Evolutionary conservation across 2,329 filamentous ascomycete genomes (phyloP), one percentile per base, ranked within the genome.

Genomic region (Pseudocercospora pini-densiflorae): DNA sequence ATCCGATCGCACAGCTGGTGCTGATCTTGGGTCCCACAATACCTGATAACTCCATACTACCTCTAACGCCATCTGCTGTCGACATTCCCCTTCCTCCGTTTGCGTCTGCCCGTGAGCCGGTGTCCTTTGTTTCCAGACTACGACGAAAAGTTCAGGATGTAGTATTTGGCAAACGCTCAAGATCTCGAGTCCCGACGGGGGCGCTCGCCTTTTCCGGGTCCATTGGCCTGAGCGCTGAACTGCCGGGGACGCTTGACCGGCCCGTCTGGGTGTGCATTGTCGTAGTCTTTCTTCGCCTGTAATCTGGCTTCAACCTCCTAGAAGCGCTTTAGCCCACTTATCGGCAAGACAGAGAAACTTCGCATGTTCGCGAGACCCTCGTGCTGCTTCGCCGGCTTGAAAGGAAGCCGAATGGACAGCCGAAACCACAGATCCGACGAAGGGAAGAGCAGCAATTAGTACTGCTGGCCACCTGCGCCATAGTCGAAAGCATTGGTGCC

Each of bases 401-500:
- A 43, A 43, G 40, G 16, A 43, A 43, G 40, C 40, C 40, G 40
- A 19, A 16, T 43, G 40, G n/a, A 43, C 40, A 43, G 40, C 40
- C 40, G 16, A 43, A 43, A 43, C 5, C 40, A 3, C 40, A n/a
- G 40, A 7, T 14, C 7, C 16, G 16, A 43, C 40, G 5, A 43
- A 43, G 40, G 6, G 40, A 43, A 19, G 8, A 16, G 51, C 47
- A 14, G 24, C 60, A 45, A 14, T 59, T 66, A 71, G 47, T 67
- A 71, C 31, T 67, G 64, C 43, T 57, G 65, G 24, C 62, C 59
- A 45, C 63, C 54, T 21, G 62, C 59, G 9, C 64, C 67, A 62
- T 77, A 77, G 23, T 71, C 73, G 59, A 78, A 79, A 31, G 81
- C 82, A 55, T 74, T 75, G 67, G 77, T 74, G 67, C 79, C 77